Evolutionary conservation across 768 basidiomycete genomes (phyloP).

Genomic region (Naganishia friedmannii): DNA sequence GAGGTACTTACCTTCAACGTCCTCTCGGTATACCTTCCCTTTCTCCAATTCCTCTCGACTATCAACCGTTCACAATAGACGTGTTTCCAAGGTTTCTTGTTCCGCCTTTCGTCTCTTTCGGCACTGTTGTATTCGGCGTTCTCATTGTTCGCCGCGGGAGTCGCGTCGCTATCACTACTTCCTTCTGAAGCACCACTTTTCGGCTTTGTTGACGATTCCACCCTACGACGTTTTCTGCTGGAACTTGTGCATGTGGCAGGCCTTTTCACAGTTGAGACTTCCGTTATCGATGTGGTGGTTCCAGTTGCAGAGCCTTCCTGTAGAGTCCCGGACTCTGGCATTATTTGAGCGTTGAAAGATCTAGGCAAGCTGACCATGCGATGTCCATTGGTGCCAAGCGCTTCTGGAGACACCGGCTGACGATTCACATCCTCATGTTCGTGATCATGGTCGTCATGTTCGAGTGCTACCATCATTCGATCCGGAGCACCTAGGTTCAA

Average conservation of each 20-base stretch:
- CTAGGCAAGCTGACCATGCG: constrained; percentile 19
- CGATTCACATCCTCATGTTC: constrained; percentile 9
- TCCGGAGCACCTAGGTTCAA: constrained; percentile 30
- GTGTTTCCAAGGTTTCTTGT: constrained; percentile 94
- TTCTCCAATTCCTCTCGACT: constrained; percentile 94
- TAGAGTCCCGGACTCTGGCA: background rate
- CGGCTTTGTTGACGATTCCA: constrained; percentile 8
- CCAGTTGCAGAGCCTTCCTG: no score
- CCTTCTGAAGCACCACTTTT: background rate
- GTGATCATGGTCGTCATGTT: constrained; percentile 30
- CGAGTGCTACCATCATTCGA: constrained; percentile 21
- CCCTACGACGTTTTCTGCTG: constrained; percentile 6
- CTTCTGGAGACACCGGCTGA: constrained; percentile 13
- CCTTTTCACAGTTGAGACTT: background rate
- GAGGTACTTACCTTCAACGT: constrained; percentile 60
- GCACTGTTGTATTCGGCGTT: background rate
- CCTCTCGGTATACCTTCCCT: constrained; percentile 79
- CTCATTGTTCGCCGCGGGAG: background rate
- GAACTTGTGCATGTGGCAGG: background rate
- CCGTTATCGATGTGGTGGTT: no score
- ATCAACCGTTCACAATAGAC: constrained; percentile 97
- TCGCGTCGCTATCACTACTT: constrained; percentile 14
- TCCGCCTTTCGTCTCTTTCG: constrained; percentile 32
- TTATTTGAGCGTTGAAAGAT: constrained; percentile 1
- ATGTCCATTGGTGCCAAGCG: constrained; percentile 7